These are phyloP conservation scores for Ceraceosorus guamensis DNA, from an alignment of 1,284 basidiomycete genomes.

Conservation along the genomic window DNA sequence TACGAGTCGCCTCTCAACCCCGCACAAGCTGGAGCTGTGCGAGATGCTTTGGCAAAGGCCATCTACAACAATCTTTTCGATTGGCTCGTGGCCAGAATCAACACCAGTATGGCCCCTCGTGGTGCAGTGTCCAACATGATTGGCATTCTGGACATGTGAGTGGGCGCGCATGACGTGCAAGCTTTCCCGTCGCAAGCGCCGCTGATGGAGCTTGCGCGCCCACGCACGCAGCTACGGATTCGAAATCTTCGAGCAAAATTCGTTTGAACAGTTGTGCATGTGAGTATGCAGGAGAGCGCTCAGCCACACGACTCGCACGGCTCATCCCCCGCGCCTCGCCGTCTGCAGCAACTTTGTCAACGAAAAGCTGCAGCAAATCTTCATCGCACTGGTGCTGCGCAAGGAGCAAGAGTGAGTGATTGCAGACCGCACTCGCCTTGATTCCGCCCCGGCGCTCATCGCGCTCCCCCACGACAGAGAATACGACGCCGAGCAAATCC, in stretches of 20 bases:
- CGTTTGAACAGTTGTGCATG: conserved; percentile 88
- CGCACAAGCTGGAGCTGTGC: conserved; percentile 76
- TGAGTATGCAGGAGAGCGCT: no score
- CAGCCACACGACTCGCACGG: no score
- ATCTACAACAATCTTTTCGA: conserved; percentile 99
- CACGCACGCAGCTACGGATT: conserved; percentile 55
- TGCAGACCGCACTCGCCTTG: no score
- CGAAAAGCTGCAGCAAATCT: conserved; percentile 92
- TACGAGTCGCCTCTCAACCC: conserved; percentile 96
- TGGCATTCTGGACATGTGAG: conserved; percentile 81
- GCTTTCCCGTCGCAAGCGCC: no score
- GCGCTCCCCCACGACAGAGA: conserved; percentile 51
- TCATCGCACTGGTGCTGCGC: conserved; percentile 97
- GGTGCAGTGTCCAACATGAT: conserved; percentile 67
- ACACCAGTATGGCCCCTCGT: conserved; percentile 88
- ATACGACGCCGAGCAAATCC: conserved; percentile 95
- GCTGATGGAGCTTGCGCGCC: conserved; percentile 54
- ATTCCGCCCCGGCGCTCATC: no score
- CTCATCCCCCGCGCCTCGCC: no score
- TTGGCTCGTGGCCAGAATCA: conserved; percentile 96
- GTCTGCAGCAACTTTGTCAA: conserved; percentile 92
- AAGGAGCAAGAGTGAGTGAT: conserved; percentile 74
- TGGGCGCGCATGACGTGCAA: no score
- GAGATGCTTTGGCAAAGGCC: conserved; percentile 90
- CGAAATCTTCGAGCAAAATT: conserved; percentile 98